These are phyloP conservation scores for Dunaliella salina DNA, from an alignment of 163 green algal genomes.

Conservation along the genomic window DNA sequence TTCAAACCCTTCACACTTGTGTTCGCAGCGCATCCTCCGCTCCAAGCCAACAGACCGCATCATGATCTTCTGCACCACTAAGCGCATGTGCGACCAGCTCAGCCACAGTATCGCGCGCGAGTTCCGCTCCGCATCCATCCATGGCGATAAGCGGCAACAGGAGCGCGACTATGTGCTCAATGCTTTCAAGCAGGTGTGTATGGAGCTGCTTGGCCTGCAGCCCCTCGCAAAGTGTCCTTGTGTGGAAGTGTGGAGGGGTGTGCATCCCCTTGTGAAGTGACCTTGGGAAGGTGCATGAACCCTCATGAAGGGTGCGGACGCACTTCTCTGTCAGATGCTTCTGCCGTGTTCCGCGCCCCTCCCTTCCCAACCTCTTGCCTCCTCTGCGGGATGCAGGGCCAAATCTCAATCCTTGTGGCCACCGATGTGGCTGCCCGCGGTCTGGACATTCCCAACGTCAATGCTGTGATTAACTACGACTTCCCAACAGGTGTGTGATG, in stretches of 20 bases:
- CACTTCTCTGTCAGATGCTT: no score
- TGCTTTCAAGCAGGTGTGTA: constrained; percentile 40
- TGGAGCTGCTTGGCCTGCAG: not conserved
- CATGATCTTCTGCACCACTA: constrained; percentile 71
- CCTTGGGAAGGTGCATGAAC: no score
- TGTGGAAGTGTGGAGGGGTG: no score
- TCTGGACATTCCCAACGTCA: constrained; percentile 90
- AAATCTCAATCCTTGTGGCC: constrained; percentile 85
- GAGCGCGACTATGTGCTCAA: constrained; percentile 69
- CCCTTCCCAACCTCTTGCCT: no score
- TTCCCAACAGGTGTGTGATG: constrained; percentile 66
- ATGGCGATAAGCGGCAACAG: constrained; percentile 49
- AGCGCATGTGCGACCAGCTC: constrained; percentile 71
- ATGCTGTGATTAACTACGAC: constrained; percentile 92
- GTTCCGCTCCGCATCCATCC: constrained; percentile 63
- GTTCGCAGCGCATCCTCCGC: constrained; percentile 28
- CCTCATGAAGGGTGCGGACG: no score
- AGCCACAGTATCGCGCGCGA: constrained; percentile 43
- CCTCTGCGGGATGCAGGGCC: constrained; percentile 29
- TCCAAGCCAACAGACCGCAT: constrained; percentile 56
- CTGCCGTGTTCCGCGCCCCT: no score
- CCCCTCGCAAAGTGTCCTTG: no score
- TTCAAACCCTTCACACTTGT: not conserved
- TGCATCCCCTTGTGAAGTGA: no score
- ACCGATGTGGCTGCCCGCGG: constrained; percentile 93